phyloP scores from a whole-genome alignment of 495 filamentous ascomycete genomes.

The Articulospora tetracladia region DNA sequence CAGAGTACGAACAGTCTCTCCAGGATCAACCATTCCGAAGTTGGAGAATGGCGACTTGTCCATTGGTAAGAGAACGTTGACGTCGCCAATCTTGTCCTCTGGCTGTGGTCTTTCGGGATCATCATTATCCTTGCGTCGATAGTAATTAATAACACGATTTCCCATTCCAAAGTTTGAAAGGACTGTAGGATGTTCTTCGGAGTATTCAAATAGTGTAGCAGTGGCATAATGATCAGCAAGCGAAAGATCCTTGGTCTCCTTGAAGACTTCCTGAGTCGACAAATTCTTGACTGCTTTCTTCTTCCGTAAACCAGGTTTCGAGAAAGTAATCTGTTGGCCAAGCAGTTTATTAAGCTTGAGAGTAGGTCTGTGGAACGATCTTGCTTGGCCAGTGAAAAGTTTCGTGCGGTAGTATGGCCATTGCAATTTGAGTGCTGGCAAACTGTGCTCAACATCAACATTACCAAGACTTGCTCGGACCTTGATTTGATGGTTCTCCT shows the following conservation, averaged over 20 bases:
- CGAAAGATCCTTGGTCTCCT: slow-evolving; percentile 69
- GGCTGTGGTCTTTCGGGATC: slow-evolving; percentile 69
- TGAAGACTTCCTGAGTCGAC: slow-evolving; percentile 69
- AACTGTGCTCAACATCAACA: slow-evolving; percentile 80
- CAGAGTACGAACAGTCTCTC: slow-evolving; percentile 81
- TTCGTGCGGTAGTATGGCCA: slow-evolving; percentile 93
- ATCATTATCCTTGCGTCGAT: slow-evolving; percentile 78
- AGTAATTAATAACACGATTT: slow-evolving; percentile 91
- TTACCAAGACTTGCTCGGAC: slow-evolving; percentile 86
- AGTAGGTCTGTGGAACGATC: slow-evolving; percentile 85
- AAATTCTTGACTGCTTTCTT: slow-evolving; percentile 75
- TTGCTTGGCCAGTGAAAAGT: slow-evolving; percentile 70
- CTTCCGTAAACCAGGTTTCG: slow-evolving; percentile 64
- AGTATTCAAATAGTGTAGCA: slow-evolving; percentile 87
- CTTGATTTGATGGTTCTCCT: slow-evolving; percentile 95
- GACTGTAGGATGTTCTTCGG: slow-evolving; percentile 85
- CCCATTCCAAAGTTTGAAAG: slow-evolving; percentile 98
- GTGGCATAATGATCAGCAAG: slow-evolving; percentile 79
- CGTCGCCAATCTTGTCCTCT: slow-evolving; percentile 74
- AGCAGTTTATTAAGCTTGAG: slow-evolving; percentile 56
- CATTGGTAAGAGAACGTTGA: slow-evolving; percentile 78
- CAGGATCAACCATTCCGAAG: slow-evolving; percentile 88
- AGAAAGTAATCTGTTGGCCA: slow-evolving; percentile 49
- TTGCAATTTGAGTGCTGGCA: slow-evolving; percentile 84
- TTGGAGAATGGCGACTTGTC: slow-evolving; percentile 94